Base-by-base conservation (phyloP, 345 rosid species). In the Camelina hispida region DNA sequence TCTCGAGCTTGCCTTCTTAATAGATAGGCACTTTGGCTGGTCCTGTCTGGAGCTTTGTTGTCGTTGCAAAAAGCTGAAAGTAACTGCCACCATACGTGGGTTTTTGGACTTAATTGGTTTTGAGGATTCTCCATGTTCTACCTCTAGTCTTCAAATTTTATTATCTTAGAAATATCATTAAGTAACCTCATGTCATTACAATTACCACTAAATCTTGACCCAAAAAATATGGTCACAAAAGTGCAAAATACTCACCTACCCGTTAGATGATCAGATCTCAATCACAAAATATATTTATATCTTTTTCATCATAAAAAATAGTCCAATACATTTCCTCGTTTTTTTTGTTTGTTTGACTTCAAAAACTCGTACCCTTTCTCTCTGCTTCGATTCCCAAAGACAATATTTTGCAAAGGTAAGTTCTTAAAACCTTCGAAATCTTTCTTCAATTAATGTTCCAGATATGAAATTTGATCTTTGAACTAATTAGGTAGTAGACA, bases 261-360 rank as follows among this genome's bases (percentile, higher is more conserved):
- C 28, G 40, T 54, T 16, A 40, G 42, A 69, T 25, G 42, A 69
- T 16, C 75, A 71, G 61, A 72, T 62, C 54, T 72, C 53, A 12
- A 11, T 38, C 13, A 32, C 56, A 44, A 3, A 37, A 53, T 53
- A 37, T 8, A 38, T 10, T 10, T 9, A 5, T 37, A 68, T 22
- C 1, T 13, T 51, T 51, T 12, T 28, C 12, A 28, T 25, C 12
- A 51, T 8, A 42, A 63, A 15, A 58, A 58, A 38, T 9, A 50
- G 22, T 58, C 54, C 61, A 74, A 66, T 30, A 74, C 68, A 58
- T 59, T 75, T 75, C 68, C 47, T 51, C 61, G 35, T 61, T 57
- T 48, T 43, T 61, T 52, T 22, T 68, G 38, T 68, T 68, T 61
- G 69, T 62, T 76, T 76, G 80, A 76, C 80, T 55, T 42, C 28